A percentile compares a stretch with the other conserved stretches of the same genome.
Evolutionary conservation across 371 early-diverging fungal genomes (phyloP).

Genomic region (Apophysomyces variabilis): DNA sequence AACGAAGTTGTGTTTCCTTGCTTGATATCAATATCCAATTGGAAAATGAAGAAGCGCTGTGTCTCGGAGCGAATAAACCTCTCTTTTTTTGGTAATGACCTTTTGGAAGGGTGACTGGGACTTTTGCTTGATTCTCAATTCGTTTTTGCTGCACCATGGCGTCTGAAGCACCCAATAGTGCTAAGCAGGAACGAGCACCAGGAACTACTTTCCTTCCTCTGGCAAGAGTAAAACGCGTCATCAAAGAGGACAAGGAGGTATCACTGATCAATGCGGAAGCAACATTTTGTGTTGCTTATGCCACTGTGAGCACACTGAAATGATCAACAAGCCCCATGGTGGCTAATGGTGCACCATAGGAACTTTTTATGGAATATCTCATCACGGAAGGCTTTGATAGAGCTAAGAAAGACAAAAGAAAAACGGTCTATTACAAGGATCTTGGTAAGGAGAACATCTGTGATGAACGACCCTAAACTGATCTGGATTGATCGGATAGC

Average conservation of each 20-base stretch:
- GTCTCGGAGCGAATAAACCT: too few species aligned
- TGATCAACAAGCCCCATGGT: neutral
- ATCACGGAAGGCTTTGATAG: slow-evolving; percentile 66
- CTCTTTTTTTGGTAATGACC: too few species aligned
- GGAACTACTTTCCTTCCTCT: slow-evolving; percentile 70
- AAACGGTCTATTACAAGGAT: slow-evolving; percentile 78
- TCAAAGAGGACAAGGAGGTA: slow-evolving; percentile 85
- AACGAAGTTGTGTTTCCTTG: too few species aligned
- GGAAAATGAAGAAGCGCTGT: too few species aligned
- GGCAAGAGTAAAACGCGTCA: slow-evolving; percentile 82
- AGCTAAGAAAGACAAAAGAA: slow-evolving; percentile 73
- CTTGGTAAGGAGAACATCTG: slow-evolving; percentile 53
- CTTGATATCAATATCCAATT: too few species aligned
- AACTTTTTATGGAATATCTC: slow-evolving; percentile 79
- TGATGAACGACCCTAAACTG: neutral
- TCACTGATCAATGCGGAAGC: slow-evolving; percentile 73
- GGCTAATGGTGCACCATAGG: slow-evolving; percentile 41
- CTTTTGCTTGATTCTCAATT: neutral
- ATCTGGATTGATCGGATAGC: slow-evolving; percentile 24
- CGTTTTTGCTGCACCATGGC: neutral
- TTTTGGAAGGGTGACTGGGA: too few species aligned
- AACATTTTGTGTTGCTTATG: slow-evolving; percentile 75
- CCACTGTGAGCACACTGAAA: slow-evolving; percentile 59
- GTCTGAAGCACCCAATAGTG: slow-evolving; percentile 5
- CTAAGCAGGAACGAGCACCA: slow-evolving; percentile 34